Percentiles rank a stretch among this genome's conserved stretches.
Conservation (phyloP, 805 yeast species). For the Ogataea philodendri region DNA sequence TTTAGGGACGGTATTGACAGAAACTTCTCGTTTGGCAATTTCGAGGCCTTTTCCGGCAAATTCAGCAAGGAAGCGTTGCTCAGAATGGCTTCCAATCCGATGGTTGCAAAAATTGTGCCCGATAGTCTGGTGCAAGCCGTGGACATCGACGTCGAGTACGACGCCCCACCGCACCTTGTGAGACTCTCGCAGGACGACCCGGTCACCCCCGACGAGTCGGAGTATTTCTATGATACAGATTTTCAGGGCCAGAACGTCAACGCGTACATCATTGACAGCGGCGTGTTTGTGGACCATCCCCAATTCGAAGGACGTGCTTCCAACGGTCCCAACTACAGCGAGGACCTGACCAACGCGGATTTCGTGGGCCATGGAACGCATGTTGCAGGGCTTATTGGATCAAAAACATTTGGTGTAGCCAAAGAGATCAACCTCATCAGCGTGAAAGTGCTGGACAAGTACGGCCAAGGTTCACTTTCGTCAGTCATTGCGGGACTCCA, state of each 20-base stretch:
- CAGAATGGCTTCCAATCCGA: conserved; percentile 53
- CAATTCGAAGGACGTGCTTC: conserved; percentile 63
- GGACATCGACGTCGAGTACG: conserved; percentile 40
- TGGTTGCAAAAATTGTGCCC: conserved; percentile 66
- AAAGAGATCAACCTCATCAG: conserved; percentile 64
- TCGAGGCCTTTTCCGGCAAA: conserved; percentile 67
- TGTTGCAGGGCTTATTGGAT: conserved; percentile 86
- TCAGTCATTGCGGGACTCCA: conserved; percentile 66
- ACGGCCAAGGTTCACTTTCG: conserved; percentile 70
- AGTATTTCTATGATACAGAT: conserved; percentile 48
- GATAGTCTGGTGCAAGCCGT: conserved; percentile 61
- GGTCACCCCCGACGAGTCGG: conserved; percentile 29
- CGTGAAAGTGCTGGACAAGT: conserved; percentile 66
- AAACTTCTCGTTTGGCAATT: conserved; percentile 64
- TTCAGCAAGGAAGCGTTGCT: conserved; percentile 48
- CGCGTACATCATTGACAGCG: conserved; percentile 84
- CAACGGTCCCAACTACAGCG: conserved; percentile 60
- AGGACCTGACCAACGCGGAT: conserved; percentile 59
- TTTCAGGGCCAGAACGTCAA: conserved; percentile 58
- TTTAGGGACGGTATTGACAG: conserved; percentile 47
- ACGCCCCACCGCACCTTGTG: conserved; percentile 54
- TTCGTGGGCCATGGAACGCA: conserved; percentile 90
- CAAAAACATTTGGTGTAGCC: conserved; percentile 78
- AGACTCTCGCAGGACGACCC: conserved; percentile 52
- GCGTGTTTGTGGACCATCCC: conserved; percentile 60